Evolutionary conservation across 108 stramenopile species (phyloP).

Genomic region (Stephanodiscus minutulus): DNA sequence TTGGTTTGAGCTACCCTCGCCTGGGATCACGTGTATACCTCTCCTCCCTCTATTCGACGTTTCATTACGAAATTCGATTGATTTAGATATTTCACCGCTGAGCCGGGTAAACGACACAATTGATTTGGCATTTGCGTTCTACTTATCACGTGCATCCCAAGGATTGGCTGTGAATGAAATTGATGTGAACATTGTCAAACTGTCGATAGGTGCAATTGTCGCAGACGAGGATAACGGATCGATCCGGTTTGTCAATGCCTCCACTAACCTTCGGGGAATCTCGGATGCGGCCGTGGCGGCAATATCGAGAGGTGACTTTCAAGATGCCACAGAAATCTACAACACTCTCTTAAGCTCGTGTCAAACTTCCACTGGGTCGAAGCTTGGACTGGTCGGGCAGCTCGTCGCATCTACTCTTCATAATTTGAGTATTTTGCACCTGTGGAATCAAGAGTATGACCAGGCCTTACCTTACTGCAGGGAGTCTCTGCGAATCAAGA

Average conservation of each 20-base stretch:
- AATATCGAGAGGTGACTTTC: slow-evolving; percentile 25
- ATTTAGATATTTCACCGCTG: slow-evolving; percentile 14
- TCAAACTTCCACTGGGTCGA: slow-evolving; percentile 23
- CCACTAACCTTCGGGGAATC: slow-evolving; percentile 22
- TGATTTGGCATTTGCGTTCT: slow-evolving; percentile 9
- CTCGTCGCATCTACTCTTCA: slow-evolving; percentile 42
- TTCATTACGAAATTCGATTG: slow-evolving; percentile 13
- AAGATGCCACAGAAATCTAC: slow-evolving; percentile 36
- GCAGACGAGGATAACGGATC: slow-evolving; percentile 36
- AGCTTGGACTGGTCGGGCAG: slow-evolving; percentile 35
- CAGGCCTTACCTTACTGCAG: slow-evolving; percentile 24
- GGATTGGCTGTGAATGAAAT: background rate
- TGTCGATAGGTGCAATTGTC: slow-evolving; percentile 23
- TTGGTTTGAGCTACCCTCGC: slow-evolving; percentile 44
- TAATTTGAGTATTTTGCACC: slow-evolving; percentile 33
- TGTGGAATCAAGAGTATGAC: slow-evolving; percentile 41
- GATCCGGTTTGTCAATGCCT: slow-evolving; percentile 31
- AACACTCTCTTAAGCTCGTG: slow-evolving; percentile 23
- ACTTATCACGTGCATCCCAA: slow-evolving; percentile 6
- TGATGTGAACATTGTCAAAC: slow-evolving; percentile 3
- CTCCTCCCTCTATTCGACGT: slow-evolving; percentile 28
- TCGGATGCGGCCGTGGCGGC: slow-evolving; percentile 19
- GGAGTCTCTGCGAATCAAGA: slow-evolving; percentile 28
- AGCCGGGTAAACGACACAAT: slow-evolving; percentile 25
- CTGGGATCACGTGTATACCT: slow-evolving; percentile 28